phyloP scores from a whole-genome alignment of 1,284 basidiomycete species.

The Hemileia vastatrix region DNA sequence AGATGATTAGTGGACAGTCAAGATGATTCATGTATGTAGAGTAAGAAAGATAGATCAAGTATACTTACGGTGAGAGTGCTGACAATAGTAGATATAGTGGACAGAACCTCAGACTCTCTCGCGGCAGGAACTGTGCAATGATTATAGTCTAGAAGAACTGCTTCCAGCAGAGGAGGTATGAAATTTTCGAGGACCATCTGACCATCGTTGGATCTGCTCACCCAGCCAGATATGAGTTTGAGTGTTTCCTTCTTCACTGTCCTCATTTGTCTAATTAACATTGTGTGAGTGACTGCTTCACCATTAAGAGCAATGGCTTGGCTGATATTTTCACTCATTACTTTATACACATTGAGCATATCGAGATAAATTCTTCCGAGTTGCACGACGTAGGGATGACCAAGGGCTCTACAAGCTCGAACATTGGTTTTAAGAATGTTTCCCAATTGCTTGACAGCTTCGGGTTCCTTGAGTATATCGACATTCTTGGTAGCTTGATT shows the following conservation, averaged over 20 bases:
- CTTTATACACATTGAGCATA: slow-evolving; percentile 96
- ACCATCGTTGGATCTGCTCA: slow-evolving; percentile 89
- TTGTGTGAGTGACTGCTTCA: slow-evolving; percentile 86
- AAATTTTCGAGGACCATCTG: slow-evolving; percentile 83
- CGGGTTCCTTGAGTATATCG: slow-evolving; percentile 77
- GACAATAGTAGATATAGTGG: slow-evolving; percentile 96
- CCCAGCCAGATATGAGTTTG: slow-evolving; percentile 88
- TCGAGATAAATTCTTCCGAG: slow-evolving; percentile 92
- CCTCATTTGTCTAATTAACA: slow-evolving; percentile 83
- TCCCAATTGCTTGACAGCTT: slow-evolving; percentile 93
- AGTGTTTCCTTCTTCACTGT: slow-evolving; percentile 99
- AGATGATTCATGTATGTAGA: slow-evolving; percentile 86
- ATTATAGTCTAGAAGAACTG: slow-evolving; percentile 94
- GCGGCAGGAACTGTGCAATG: slow-evolving; percentile 85
- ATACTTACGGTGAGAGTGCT: no score
- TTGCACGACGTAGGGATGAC: slow-evolving; percentile 90
- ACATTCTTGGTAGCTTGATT: slow-evolving; percentile 84
- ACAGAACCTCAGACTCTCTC: slow-evolving; percentile 90
- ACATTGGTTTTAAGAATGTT: slow-evolving; percentile 99
- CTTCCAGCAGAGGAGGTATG: slow-evolving; percentile 89
- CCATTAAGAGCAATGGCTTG: slow-evolving; percentile 71
- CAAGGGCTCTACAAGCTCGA: slow-evolving; percentile 91
- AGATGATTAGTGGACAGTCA: no score
- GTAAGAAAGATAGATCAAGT: slow-evolving; percentile 66
- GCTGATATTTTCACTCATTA: slow-evolving; percentile 93